These are phyloP conservation scores for Podospora australis DNA, from an alignment of 495 filamentous ascomycete species.

Conservation along the genomic window DNA sequence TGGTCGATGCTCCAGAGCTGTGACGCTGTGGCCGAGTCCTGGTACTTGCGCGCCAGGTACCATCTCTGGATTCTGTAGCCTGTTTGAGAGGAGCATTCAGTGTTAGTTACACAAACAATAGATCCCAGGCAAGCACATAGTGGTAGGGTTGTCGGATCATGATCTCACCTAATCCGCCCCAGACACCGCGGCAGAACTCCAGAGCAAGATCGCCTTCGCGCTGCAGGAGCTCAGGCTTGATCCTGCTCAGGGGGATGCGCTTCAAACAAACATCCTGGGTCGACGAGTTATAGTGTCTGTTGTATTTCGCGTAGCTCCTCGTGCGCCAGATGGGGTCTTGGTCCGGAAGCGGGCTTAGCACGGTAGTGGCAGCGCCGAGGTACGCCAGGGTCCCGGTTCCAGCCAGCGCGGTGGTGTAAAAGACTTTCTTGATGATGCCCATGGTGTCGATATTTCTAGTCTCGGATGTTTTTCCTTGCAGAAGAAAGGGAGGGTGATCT, in stretches of 20 bases:
- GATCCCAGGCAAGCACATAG: not conserved
- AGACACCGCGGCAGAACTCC: constrained; percentile 60
- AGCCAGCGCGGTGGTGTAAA: constrained; percentile 38
- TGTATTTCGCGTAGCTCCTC: constrained; percentile 48
- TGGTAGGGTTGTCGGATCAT: constrained; percentile 1
- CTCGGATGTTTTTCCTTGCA: too few species aligned
- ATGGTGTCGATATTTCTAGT: too few species aligned
- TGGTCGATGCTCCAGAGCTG: constrained; percentile 58
- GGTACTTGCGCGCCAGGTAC: constrained; percentile 57
- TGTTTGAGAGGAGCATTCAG: constrained; percentile 22
- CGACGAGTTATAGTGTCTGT: constrained; percentile 54
- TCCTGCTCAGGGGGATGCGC: constrained; percentile 53
- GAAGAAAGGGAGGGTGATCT: too few species aligned
- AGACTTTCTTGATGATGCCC: constrained; percentile 41
- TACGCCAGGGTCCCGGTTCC: constrained; percentile 31
- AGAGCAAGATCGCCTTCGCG: constrained; percentile 52
- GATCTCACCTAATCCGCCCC: constrained; percentile 55
- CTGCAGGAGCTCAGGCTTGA: constrained; percentile 58
- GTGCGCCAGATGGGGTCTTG: constrained; percentile 58
- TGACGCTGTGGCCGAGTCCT: constrained; percentile 49
- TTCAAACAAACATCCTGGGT: constrained; percentile 58
- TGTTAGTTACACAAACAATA: not conserved
- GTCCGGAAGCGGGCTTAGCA: constrained; percentile 41
- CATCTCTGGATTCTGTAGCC: constrained; percentile 59
- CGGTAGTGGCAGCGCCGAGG: constrained; percentile 29